A percentile compares a stretch with the other conserved stretches of the same genome.
These are phyloP conservation scores for Hirsutella rhossiliensis DNA, from an alignment of 2,329 filamentous ascomycete species.

Conservation along the genomic window DNA sequence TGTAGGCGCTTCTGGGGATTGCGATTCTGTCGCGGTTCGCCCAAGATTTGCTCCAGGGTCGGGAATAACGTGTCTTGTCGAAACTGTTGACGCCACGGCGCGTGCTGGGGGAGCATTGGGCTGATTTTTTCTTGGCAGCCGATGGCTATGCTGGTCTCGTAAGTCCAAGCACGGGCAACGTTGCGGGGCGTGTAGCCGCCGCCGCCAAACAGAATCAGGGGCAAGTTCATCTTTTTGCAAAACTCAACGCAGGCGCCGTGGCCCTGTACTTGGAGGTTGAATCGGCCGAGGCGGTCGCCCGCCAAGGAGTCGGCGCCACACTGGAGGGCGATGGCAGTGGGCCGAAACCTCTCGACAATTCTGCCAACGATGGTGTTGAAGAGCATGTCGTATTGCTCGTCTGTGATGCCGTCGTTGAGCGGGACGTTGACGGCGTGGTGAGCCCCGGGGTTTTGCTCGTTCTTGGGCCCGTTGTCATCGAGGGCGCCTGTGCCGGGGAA, in stretches of 20 bases:
- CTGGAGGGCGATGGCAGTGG: conserved; percentile 83
- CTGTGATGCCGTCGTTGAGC: conserved; percentile 80
- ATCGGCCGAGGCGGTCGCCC: conserved; percentile 84
- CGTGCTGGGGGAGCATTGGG: conserved; percentile 63
- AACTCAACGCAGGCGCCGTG: conserved; percentile 87
- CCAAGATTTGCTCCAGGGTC: conserved; percentile 59
- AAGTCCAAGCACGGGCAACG: conserved; percentile 91
- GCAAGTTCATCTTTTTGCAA: conserved; percentile 69
- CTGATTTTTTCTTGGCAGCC: conserved; percentile 58
- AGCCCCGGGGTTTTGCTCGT: conserved; percentile 74
- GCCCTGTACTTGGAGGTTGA: conserved; percentile 92
- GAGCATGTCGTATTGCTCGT: conserved; percentile 75
- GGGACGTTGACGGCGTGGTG: conserved; percentile 88
- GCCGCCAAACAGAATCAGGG: conserved; percentile 82
- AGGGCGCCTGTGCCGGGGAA: conserved; percentile 87
- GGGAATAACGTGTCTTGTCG: conserved; percentile 81
- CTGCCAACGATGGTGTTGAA: conserved; percentile 72
- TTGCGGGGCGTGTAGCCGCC: conserved; percentile 96
- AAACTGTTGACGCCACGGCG: conserved; percentile 83
- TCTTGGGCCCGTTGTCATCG: conserved; percentile 72
- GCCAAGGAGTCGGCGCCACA: conserved; percentile 92
- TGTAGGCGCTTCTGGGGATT: conserved; percentile 67
- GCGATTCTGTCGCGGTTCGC: conserved; percentile 61
- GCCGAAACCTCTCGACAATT: conserved; percentile 74
- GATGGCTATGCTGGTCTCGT: conserved; percentile 87